Evolutionary conservation across 257 asterid genomes (phyloP).

Genomic region (Nicotiana attenuata): DNA sequence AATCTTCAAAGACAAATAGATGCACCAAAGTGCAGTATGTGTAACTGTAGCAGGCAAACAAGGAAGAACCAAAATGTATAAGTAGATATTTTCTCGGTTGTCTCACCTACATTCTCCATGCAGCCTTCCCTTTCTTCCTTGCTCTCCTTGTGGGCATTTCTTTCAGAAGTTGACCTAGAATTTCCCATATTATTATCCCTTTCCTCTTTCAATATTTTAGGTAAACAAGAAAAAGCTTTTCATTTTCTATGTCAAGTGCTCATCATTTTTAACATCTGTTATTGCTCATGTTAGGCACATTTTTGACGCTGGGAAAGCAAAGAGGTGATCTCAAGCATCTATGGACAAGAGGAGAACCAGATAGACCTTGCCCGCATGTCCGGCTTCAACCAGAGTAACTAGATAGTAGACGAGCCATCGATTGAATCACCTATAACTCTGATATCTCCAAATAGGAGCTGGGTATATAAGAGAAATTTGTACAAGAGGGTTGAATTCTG

Average conservation of each 20-base stretch:
- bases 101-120: not conserved
- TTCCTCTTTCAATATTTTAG: not conserved
- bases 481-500: not conserved
- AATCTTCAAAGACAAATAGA: too few species aligned
- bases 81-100: not conserved
- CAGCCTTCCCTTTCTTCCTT: not conserved
- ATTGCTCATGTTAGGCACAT: slow-evolving; percentile 54
- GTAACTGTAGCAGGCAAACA: not conserved
- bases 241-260: not conserved
- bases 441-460: not conserved
- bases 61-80: not conserved
- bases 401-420: not conserved
- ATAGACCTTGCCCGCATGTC: slow-evolving; percentile 70
- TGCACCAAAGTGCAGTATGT: not conserved
- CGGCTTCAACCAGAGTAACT: slow-evolving; percentile 36
- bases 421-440: not conserved
- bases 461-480: slow-evolving; percentile 1
- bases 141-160: not conserved
- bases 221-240: not conserved
- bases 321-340: slow-evolving; percentile 76
- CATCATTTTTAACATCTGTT: not conserved
- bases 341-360: slow-evolving; percentile 89
- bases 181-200: not conserved
- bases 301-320: slow-evolving; percentile 62
- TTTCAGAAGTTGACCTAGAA: not conserved